phyloP scores from a whole-genome alignment of 768 basidiomycete genomes.

The Tubosaeta sp. region DNA sequence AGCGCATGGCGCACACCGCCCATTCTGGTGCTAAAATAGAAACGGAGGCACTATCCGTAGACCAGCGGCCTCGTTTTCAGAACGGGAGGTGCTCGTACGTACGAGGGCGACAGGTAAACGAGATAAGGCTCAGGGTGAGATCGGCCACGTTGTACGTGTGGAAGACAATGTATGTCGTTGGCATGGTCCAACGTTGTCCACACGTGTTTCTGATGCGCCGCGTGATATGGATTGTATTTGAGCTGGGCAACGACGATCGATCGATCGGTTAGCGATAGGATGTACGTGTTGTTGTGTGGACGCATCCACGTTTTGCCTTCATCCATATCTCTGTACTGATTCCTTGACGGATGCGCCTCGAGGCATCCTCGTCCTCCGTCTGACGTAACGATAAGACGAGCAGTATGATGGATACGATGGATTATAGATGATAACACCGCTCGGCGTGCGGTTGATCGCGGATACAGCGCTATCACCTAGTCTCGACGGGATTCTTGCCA shows the following conservation, averaged over 20 bases:
- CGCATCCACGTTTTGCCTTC: background rate
- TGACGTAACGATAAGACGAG: background rate
- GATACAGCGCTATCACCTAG: background rate
- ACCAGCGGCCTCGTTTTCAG: background rate
- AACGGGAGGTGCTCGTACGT: background rate
- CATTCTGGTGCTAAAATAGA: background rate
- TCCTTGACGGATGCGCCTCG: background rate
- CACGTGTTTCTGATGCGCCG: background rate
- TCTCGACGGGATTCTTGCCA: background rate
- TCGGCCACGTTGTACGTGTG: background rate
- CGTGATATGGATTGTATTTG: background rate
- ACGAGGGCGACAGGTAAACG: background rate
- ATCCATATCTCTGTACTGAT: background rate
- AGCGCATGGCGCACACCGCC: background rate
- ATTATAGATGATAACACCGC: background rate
- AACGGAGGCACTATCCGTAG: background rate
- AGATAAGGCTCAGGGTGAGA: background rate
- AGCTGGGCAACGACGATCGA: too few relatives aligned
- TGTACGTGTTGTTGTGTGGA: background rate
- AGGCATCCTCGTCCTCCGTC: background rate
- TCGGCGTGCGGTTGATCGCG: constrained; percentile 5
- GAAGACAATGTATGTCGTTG: background rate
- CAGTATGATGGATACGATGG: background rate
- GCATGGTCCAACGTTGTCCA: background rate
- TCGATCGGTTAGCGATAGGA: background rate